Evolutionary conservation across 2,329 filamentous ascomycete genomes (phyloP).

Genomic region (Conoideocrella luteorostrata): DNA sequence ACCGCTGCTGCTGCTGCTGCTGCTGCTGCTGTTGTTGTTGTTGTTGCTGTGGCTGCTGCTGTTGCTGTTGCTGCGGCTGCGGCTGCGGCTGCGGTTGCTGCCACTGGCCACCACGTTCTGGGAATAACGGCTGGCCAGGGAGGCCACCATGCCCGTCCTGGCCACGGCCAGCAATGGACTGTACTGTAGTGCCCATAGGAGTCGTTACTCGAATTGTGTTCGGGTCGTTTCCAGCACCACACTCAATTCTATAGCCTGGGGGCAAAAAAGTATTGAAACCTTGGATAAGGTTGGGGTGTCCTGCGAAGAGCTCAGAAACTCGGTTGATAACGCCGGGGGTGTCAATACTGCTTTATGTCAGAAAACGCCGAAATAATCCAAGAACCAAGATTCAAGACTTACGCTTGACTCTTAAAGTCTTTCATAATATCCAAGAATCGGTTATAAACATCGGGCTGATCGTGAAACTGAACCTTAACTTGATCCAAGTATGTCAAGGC

Average conservation of each 20-base stretch:
- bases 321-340: constrained; percentile 96
- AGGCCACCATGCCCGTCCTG: constrained; percentile 36
- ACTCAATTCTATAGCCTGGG: constrained; percentile 93
- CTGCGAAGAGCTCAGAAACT: constrained; percentile 91
- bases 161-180: constrained; percentile 63
- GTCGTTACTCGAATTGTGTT: constrained; percentile 96
- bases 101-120: constrained; percentile 47
- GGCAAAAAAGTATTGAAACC: constrained; percentile 98
- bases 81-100: constrained; percentile 42
- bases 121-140: constrained; percentile 38
- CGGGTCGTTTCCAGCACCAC: constrained; percentile 85
- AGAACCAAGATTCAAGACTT: too few species aligned
- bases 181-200: constrained; percentile 92
- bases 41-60: constrained; percentile 41
- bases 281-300: constrained; percentile 90
- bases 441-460: constrained; percentile 96
- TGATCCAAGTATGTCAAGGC: constrained; percentile 95
- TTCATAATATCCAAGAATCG: constrained; percentile 99
- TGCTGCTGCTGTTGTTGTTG: constrained; percentile 31
- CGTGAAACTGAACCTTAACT: constrained; percentile 95
- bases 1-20: constrained; percentile 49
- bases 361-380: constrained; percentile 84
- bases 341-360: constrained; percentile 62
- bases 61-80: constrained; percentile 46
- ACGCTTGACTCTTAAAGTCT: constrained; percentile 97